Percentiles rank a stretch among this genome's conserved stretches.
Evolutionary conservation across 176 grass and related monocot species (phyloP).

Genomic region (Rhynchospora breviuscula): DNA sequence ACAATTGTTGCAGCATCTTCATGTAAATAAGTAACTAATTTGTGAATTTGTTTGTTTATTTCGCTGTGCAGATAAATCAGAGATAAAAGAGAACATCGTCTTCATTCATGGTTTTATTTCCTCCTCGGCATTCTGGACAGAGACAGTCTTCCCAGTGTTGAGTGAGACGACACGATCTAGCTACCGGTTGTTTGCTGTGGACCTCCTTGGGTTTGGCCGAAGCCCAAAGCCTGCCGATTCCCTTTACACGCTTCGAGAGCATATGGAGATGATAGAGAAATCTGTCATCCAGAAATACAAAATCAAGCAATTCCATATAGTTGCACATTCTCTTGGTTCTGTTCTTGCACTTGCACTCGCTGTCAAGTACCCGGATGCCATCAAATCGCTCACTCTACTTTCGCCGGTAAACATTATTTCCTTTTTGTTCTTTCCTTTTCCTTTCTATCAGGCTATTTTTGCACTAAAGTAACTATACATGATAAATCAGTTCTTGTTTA

Average conservation of each 20-base stretch:
- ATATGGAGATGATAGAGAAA: constrained; percentile 88
- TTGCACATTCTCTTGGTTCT: constrained; percentile 80
- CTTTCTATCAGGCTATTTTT: background rate
- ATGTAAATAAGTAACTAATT: background rate
- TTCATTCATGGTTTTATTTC: constrained; percentile 99
- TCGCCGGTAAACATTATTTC: constrained; percentile 42
- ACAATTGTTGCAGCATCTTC: background rate
- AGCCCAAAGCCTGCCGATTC: constrained; percentile 95
- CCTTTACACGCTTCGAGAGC: constrained; percentile 81
- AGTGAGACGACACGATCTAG: constrained; percentile 23
- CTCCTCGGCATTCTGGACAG: constrained; percentile 87
- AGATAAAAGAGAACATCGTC: constrained; percentile 45
- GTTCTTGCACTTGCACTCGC: constrained; percentile 78
- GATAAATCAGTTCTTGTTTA: background rate
- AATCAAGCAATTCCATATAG: constrained; percentile 57
- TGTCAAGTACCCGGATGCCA: constrained; percentile 59
- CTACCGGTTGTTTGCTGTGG: constrained; percentile 73
- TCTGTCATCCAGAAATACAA: constrained; percentile 66
- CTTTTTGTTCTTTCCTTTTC: background rate
- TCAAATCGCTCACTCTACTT: constrained; percentile 76
- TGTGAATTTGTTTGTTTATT: background rate
- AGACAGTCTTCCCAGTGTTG: constrained; percentile 88
- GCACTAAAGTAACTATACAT: background rate
- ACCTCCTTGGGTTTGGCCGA: constrained; percentile 83
- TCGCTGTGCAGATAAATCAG: background rate